Evolutionary conservation across 202 grass and related monocot species (phyloP).

Genomic region (Cymbopogon flexuosus): DNA sequence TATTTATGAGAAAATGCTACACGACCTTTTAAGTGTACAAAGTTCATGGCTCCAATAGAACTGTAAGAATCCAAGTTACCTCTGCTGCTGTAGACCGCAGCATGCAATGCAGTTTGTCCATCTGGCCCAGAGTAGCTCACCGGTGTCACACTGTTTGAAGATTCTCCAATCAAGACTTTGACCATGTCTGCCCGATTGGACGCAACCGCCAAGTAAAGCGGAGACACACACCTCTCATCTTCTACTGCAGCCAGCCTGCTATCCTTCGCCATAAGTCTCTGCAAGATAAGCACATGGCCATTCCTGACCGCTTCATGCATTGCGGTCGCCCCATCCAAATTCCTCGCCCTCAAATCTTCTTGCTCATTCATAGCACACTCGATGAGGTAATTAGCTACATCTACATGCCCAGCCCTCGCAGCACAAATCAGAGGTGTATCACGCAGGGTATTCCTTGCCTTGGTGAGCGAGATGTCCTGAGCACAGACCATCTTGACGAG

Average conservation of each 20-base stretch:
- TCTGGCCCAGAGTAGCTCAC: conserved; percentile 9
- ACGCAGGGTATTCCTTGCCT: neutral
- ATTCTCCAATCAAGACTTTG: conserved; percentile 1
- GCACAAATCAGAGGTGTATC: conserved; percentile 29
- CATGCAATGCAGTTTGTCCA: conserved; percentile 34
- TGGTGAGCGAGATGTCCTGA: neutral
- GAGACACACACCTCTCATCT: neutral
- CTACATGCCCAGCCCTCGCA: neutral
- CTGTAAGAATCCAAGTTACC: conserved; percentile 7
- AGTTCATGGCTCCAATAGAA: neutral
- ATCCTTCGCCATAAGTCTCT: neutral
- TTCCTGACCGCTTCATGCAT: conserved; percentile 17
- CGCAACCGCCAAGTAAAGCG: conserved; percentile 11
- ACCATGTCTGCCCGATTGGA: neutral
- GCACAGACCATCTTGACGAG: neutral
- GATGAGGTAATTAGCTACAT: conserved; percentile 1
- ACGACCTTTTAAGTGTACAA: neutral
- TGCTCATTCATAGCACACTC: neutral
- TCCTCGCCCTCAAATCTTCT: neutral
- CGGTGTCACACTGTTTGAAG: neutral
- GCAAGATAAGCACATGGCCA: neutral
- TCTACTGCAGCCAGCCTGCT: neutral
- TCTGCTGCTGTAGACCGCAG: conserved; percentile 1
- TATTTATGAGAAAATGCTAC: neutral
- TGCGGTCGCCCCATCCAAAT: neutral